Evolutionary conservation across 345 rosid species (phyloP).

Genomic region (Boechera stricta): DNA sequence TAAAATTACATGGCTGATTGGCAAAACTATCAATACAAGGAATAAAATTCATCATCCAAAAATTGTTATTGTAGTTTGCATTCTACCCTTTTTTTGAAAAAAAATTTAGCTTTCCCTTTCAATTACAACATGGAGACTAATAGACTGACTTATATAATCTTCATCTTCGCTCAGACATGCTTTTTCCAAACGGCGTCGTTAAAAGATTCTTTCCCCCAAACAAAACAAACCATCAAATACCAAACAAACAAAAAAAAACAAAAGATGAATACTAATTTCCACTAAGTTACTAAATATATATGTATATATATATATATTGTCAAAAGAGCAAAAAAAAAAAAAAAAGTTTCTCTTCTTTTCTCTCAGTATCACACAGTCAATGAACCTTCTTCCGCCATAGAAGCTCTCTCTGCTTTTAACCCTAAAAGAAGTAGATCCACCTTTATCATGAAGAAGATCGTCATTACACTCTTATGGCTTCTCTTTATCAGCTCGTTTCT

Average conservation of each 20-base stretch:
- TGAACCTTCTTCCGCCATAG: conserved; percentile 38
- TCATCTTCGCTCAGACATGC: neutral
- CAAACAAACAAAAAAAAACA: conserved; percentile 5
- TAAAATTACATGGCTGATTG: neutral
- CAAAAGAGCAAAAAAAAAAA: too few species aligned
- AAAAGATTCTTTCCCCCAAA: conserved; percentile 25
- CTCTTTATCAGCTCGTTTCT: conserved; percentile 5
- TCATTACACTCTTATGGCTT: conserved; percentile 28
- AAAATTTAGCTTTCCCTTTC: too few species aligned
- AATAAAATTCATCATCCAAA: neutral
- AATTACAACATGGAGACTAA: conserved; percentile 14
- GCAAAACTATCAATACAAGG: conserved; percentile 3
- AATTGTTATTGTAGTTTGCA: neutral
- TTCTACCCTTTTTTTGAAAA: too few species aligned
- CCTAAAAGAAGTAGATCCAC: conserved; percentile 40
- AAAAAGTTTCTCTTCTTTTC: conserved; percentile 13
- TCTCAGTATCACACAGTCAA: conserved; percentile 33
- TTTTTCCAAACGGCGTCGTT: conserved; percentile 16
- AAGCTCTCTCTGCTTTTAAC: conserved; percentile 19
- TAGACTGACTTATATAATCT: neutral
- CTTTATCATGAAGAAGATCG: conserved; percentile 42
- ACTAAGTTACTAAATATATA: neutral
- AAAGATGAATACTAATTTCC: neutral
- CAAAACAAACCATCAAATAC: conserved; percentile 19
- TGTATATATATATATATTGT: too few species aligned